Evolutionary conservation across 148 eudicot genomes (phyloP).

Genomic region (Camellia sinensis): DNA sequence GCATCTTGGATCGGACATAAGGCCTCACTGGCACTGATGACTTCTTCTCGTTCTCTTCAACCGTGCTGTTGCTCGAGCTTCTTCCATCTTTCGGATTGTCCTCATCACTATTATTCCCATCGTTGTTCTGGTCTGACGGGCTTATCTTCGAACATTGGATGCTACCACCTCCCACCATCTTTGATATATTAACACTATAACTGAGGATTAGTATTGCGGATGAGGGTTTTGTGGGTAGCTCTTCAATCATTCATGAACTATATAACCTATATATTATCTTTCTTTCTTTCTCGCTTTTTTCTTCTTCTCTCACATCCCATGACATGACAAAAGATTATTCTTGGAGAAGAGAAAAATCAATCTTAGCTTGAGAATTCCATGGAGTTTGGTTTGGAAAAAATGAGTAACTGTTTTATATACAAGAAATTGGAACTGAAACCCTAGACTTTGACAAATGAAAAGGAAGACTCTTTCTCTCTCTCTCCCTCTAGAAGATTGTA

Average conservation of each 20-base stretch:
- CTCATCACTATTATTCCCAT: slow-evolving; percentile 6
- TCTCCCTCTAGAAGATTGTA: background rate
- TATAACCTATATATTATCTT: too few species aligned
- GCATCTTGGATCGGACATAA: slow-evolving; percentile 74
- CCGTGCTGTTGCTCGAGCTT: slow-evolving; percentile 73
- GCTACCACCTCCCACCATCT: slow-evolving; percentile 37
- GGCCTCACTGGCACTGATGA: slow-evolving; percentile 61
- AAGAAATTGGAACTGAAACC: slow-evolving; percentile 15
- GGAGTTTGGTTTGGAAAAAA: background rate
- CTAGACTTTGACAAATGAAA: too few species aligned
- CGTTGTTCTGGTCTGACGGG: slow-evolving; percentile 19
- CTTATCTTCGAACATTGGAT: slow-evolving; percentile 39
- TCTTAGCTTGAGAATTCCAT: background rate
- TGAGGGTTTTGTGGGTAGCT: background rate
- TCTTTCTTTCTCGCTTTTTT: too few species aligned
- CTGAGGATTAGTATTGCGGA: too few species aligned
- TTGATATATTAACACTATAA: background rate
- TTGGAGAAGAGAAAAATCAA: background rate
- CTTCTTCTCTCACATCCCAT: too few species aligned
- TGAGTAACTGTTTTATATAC: background rate
- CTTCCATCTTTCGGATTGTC: slow-evolving; percentile 38
- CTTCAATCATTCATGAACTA: background rate
- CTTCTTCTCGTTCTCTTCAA: slow-evolving; percentile 47
- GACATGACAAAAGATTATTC: background rate
- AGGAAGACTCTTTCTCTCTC: background rate